phyloP scores from a whole-genome alignment of 176 grass and related monocot genomes.

The Thinopyrum elongatum region DNA sequence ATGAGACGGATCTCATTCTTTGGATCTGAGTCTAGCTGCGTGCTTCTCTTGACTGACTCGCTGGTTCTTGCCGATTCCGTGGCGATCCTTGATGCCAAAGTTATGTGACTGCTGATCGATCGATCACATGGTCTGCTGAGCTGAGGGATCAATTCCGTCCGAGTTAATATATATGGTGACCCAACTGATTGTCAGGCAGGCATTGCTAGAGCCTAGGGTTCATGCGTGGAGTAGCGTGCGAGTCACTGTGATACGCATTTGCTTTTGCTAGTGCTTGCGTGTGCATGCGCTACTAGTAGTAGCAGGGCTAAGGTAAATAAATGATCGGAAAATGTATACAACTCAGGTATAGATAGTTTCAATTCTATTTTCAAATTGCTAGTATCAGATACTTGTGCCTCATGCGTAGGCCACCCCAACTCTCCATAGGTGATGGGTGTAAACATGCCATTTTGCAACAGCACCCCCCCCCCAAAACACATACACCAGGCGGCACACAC shows the following conservation, averaged over 20 bases:
- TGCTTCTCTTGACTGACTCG: conserved; percentile 30
- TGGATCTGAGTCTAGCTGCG: conserved; percentile 12
- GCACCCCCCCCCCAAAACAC: too few relatives aligned
- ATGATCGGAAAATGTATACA: neutral
- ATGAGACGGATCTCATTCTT: neutral
- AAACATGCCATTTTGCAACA: too few relatives aligned
- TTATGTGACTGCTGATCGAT: neutral
- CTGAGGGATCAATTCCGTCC: neutral
- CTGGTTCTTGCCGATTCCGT: conserved; percentile 27
- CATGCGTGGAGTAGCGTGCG: neutral
- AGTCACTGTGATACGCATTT: conserved; percentile 30
- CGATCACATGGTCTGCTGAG: neutral
- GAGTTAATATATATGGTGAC: neutral
- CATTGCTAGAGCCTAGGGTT: neutral
- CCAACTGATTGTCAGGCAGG: neutral
- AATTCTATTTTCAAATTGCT: neutral
- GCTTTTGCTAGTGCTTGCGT: neutral
- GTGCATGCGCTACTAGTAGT: neutral
- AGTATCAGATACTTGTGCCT: too few relatives aligned
- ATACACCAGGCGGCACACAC: too few relatives aligned
- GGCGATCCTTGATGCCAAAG: neutral
- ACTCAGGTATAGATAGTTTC: neutral
- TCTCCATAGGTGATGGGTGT: too few relatives aligned
- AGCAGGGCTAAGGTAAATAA: neutral
- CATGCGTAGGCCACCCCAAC: too few relatives aligned